These are phyloP conservation scores for Leccinellum albellum DNA, from an alignment of 768 basidiomycete species.

Conservation along the genomic window DNA sequence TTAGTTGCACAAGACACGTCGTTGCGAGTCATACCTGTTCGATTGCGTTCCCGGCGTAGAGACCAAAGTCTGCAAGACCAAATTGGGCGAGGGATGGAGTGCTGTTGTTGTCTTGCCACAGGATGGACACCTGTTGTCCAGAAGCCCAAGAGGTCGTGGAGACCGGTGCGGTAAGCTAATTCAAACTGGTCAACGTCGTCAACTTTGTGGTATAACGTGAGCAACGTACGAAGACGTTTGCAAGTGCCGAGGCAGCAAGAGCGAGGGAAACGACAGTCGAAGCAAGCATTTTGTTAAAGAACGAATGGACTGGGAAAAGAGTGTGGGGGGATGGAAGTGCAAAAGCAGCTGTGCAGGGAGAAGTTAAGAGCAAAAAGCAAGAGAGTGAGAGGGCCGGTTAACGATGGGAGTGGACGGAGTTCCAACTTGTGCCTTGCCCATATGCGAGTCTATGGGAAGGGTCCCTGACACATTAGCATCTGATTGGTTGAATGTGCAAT, in stretches of 20 bases:
- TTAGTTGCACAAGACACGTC: not conserved
- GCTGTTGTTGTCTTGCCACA: slow-evolving; percentile 56
- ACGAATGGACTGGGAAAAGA: slow-evolving; percentile 22
- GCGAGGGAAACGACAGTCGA: slow-evolving; percentile 47
- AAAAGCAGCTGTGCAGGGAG: slow-evolving; percentile 1
- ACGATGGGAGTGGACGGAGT: slow-evolving; percentile 24
- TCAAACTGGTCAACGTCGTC: slow-evolving; percentile 1
- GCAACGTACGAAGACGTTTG: slow-evolving; percentile 52
- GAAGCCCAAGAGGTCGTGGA: slow-evolving; percentile 42
- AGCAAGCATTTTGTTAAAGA: slow-evolving; percentile 44
- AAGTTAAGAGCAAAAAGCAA: not conserved
- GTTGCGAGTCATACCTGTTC: slow-evolving; percentile 49
- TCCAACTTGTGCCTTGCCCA: slow-evolving; percentile 21
- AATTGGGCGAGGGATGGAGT: slow-evolving; percentile 49
- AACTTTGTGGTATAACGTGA: not conserved
- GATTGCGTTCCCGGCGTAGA: slow-evolving; percentile 60
- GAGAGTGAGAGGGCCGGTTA: not conserved
- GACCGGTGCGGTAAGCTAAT: slow-evolving; percentile 58
- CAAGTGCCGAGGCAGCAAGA: slow-evolving; percentile 51
- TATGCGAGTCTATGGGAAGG: not conserved
- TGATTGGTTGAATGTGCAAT: not conserved
- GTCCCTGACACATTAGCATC: not conserved
- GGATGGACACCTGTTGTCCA: slow-evolving; percentile 47
- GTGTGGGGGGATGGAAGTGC: slow-evolving; percentile 13
- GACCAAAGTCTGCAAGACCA: slow-evolving; percentile 48